These are phyloP conservation scores for Amanita exitialis DNA, from an alignment of 768 basidiomycete species.

Conservation along the genomic window DNA sequence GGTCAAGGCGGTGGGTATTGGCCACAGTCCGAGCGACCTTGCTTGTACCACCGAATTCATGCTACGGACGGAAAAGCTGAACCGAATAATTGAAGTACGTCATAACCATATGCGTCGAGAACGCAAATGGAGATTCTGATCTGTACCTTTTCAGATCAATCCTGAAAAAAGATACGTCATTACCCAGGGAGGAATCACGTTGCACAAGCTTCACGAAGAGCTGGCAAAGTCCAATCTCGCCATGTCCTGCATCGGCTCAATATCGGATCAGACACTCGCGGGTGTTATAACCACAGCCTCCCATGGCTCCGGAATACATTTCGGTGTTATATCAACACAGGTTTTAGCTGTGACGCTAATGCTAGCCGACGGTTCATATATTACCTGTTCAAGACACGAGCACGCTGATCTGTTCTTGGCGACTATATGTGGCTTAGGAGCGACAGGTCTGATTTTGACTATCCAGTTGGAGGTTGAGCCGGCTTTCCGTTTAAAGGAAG, in stretches of 20 bases:
- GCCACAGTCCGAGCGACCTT: conserved; percentile 90
- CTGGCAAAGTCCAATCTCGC: conserved; percentile 66
- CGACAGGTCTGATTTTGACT: conserved; percentile 79
- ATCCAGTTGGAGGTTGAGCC: conserved; percentile 73
- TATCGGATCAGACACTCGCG: conserved; percentile 91
- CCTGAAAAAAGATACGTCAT: conserved; percentile 53
- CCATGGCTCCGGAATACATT: conserved; percentile 81
- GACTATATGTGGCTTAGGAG: conserved; percentile 83
- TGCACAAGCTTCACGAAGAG: conserved; percentile 59
- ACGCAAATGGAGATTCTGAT: not conserved
- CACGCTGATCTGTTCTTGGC: conserved; percentile 77
- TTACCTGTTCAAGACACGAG: conserved; percentile 54
- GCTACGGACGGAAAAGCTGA: conserved; percentile 67
- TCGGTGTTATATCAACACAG: conserved; percentile 73
- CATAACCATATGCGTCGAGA: conserved; percentile 9
- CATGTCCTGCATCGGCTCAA: conserved; percentile 89
- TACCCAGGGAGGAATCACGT: conserved; percentile 71
- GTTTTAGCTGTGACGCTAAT: conserved; percentile 70
- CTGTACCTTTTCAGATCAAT: conserved; percentile 45
- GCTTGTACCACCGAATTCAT: conserved; percentile 86
- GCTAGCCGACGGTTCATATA: conserved; percentile 63
- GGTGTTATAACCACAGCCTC: conserved; percentile 92
- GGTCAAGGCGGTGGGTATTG: conserved; percentile 79
- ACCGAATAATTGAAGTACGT: conserved; percentile 69
- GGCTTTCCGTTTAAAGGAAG: conserved; percentile 73